These are phyloP conservation scores for Alopecurus myosuroides DNA, from an alignment of 176 grass and related monocot species.

Conservation along the genomic window DNA sequence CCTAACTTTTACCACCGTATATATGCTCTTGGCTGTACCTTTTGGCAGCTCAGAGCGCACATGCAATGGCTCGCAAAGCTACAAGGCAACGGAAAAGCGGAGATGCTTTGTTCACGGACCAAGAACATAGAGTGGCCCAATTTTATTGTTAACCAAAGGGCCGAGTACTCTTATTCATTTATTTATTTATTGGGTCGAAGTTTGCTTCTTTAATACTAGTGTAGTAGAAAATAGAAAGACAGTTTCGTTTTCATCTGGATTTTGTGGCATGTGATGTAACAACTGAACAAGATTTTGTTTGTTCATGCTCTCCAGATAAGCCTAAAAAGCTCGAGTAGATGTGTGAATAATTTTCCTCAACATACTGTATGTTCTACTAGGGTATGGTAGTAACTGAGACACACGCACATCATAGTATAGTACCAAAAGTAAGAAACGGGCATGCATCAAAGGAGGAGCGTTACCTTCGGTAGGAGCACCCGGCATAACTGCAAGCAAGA, in stretches of 20 bases:
- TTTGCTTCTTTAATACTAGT: background rate
- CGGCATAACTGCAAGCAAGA: conserved; percentile 20
- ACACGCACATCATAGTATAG: background rate
- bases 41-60: background rate
- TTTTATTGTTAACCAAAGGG: background rate
- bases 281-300: background rate
- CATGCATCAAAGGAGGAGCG: background rate
- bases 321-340: background rate
- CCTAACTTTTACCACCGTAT: background rate
- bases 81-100: background rate
- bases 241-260: background rate
- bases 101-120: background rate
- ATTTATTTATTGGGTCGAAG: background rate
- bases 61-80: conserved; percentile 8
- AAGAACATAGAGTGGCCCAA: conserved; percentile 10
- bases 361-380: background rate
- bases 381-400: background rate
- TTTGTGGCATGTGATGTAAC: background rate
- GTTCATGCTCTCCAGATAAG: background rate
- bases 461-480: conserved; percentile 28
- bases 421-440: background rate
- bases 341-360: background rate
- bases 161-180: background rate
- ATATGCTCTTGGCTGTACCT: background rate
- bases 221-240: background rate